Conservation (phyloP, 371 early-diverging fungal species). For the Conidiobolus incongruus region DNA sequence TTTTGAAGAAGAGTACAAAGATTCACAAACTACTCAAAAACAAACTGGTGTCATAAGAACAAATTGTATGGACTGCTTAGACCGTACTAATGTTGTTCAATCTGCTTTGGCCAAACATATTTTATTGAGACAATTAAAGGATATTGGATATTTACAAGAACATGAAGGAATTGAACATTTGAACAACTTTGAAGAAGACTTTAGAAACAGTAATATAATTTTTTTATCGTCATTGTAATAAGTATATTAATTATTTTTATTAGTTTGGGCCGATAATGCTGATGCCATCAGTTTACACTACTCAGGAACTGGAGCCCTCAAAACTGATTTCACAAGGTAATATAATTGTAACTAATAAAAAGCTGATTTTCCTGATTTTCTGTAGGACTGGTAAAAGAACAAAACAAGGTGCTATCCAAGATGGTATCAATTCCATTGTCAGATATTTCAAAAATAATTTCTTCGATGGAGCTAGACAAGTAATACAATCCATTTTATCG, state of each 20-base stretch:
- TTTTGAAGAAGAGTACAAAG: background rate
- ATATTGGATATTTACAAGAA: slow-evolving; percentile 15
- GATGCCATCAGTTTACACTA: slow-evolving; percentile 88
- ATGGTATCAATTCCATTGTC: slow-evolving; percentile 53
- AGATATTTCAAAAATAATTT: slow-evolving; percentile 88
- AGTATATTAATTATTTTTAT: background rate
- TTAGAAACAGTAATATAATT: background rate
- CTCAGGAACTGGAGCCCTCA: slow-evolving; percentile 95
- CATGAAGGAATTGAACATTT: background rate
- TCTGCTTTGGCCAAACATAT: slow-evolving; percentile 59
- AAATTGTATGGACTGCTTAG: slow-evolving; percentile 99
- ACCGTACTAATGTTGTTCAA: slow-evolving; percentile 98
- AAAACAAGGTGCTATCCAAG: slow-evolving; percentile 56
- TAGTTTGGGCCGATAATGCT: slow-evolving; percentile 97
- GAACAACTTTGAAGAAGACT: background rate
- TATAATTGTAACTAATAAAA: background rate
- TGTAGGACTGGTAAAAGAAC: slow-evolving; percentile 76
- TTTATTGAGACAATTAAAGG: slow-evolving; percentile 38
- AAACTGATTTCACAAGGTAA: slow-evolving; percentile 86
- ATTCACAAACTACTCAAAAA: slow-evolving; percentile 5
- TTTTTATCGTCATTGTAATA: background rate
- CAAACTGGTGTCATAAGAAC: slow-evolving; percentile 83
- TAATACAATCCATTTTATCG: too few species aligned
- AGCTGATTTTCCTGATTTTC: background rate
- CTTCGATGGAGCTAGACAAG: slow-evolving; percentile 75